Base-by-base conservation (phyloP, 2,329 filamentous ascomycete genomes). In the Trichocomaceae sp. region DNA sequence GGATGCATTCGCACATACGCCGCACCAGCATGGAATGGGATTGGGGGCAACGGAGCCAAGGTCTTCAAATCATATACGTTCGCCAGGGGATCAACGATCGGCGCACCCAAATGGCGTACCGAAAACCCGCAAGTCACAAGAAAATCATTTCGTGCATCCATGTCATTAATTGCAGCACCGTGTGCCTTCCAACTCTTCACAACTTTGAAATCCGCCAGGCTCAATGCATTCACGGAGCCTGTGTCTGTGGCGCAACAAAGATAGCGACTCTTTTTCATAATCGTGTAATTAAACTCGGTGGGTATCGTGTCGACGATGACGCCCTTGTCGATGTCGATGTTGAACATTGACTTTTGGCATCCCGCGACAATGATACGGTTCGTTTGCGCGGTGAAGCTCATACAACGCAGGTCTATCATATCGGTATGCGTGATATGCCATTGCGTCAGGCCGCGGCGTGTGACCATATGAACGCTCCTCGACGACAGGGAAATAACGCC, bases 1-100 rank as follows among this genome's bases (percentile, higher is more conserved):
- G 95, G 93, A 69, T 99, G 93, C 87, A 99, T 93, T 56, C 93
- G 85, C 42, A 96, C 91, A 74, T 90, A 95, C 35, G 93, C 92
- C 37, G 92, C 93, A 9, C 93, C 90, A 2, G 90, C 87, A 55
- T 93, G 92, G 57, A 86, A 99, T 0, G 93, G 89, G 42, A 99
- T 92, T 0, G 93, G 93, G 4, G 90, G 87, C 67, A 96, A 83
- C 20, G 90, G 90, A 17, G 83, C 82, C 75, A 96, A 82, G 46
- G 90, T 93, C 73, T 96, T 96, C 47, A 99, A 79, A 66, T 97
- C 92, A 66, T 95, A 97, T 33, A 97, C 90, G 63, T 96, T 95
- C 57, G 96, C 89, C 56, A 97, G 85, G 0, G 90, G 89, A 66
- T 99, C 93, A 33, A 95, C 82, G 76, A 95, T 90, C 59, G 88